A percentile compares a stretch with the other conserved stretches of the same genome.
Evolutionary conservation across 495 filamentous ascomycete species (phyloP).

Genomic region (Hypoxylon rickii): DNA sequence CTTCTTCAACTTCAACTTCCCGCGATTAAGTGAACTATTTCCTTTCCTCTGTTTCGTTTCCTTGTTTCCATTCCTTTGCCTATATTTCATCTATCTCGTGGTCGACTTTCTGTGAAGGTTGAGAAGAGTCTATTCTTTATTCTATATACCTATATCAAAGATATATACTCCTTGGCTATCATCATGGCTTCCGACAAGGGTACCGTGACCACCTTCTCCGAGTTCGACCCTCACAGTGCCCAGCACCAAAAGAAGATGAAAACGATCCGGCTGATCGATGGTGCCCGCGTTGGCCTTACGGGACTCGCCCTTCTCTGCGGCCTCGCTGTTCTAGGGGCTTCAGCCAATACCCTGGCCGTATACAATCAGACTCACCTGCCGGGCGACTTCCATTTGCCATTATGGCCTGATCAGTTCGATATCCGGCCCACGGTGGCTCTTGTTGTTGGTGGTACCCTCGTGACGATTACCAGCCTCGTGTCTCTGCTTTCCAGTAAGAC

Average conservation of each 20-base stretch:
- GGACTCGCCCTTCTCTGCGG: constrained; percentile 53
- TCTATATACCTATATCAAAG: constrained; percentile 3
- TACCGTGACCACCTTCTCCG: constrained; percentile 38
- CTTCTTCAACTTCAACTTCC: constrained; percentile 24
- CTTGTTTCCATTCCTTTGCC: constrained; percentile 17
- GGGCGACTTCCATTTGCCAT: constrained; percentile 45
- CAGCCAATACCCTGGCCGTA: constrained; percentile 52
- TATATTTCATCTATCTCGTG: constrained; percentile 10
- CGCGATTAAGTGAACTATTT: constrained; percentile 8
- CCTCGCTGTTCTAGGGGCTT: constrained; percentile 53
- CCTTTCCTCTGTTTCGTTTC: constrained; percentile 21
- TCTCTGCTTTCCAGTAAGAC: constrained; percentile 50
- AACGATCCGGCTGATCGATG: constrained; percentile 45
- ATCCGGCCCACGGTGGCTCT: constrained; percentile 55
- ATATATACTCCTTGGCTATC: constrained; percentile 8
- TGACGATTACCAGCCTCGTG: constrained; percentile 47
- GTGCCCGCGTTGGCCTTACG: constrained; percentile 49
- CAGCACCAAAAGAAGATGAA: constrained; percentile 44
- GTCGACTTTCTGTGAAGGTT: constrained; percentile 28
- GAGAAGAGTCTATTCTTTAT: background rate
- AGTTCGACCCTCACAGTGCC: constrained; percentile 44
- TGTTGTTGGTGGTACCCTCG: constrained; percentile 50
- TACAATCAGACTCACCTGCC: constrained; percentile 55
- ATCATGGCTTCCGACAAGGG: constrained; percentile 38
- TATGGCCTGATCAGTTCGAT: constrained; percentile 59